phyloP scores from a whole-genome alignment of 768 basidiomycete genomes.

The Leccinum boreale region DNA sequence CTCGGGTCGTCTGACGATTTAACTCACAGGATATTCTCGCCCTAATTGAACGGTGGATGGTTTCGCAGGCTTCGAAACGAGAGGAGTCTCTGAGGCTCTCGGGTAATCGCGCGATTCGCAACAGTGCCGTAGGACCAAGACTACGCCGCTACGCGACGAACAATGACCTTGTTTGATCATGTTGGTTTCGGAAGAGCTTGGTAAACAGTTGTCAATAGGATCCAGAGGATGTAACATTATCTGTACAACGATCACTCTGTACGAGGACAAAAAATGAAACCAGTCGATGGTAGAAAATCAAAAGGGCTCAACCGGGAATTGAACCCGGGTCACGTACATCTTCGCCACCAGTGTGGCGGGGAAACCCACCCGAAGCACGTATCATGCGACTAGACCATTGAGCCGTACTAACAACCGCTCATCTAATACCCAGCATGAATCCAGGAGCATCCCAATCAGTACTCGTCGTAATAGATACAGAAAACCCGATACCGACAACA shows the following conservation, averaged over 20 bases:
- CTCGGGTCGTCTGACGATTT: background rate
- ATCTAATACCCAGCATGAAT: background rate
- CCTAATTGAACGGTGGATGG: constrained; percentile 27
- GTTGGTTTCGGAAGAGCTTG: constrained; percentile 14
- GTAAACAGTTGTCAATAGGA: constrained; percentile 17
- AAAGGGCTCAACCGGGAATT: constrained; percentile 31
- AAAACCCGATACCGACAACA: background rate
- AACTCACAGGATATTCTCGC: constrained; percentile 25
- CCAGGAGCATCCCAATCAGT: background rate
- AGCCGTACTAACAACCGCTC: constrained; percentile 24
- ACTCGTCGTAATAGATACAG: background rate
- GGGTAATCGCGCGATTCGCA: constrained; percentile 5
- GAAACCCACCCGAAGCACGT: constrained; percentile 35
- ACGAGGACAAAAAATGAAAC: background rate
- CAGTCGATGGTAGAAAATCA: constrained; percentile 2
- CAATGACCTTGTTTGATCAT: constrained; percentile 6
- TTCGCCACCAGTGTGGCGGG: constrained; percentile 13
- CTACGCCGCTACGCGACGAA: constrained; percentile 14
- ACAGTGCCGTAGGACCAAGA: constrained; percentile 26
- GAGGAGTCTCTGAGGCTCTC: background rate
- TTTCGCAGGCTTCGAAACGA: constrained; percentile 19
- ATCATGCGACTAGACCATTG: constrained; percentile 38
- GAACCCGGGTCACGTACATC: constrained; percentile 37
- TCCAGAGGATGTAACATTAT: background rate
- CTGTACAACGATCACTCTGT: background rate